Base-by-base conservation (phyloP, 768 basidiomycete species). In the Candolleomyces efflorescens region DNA sequence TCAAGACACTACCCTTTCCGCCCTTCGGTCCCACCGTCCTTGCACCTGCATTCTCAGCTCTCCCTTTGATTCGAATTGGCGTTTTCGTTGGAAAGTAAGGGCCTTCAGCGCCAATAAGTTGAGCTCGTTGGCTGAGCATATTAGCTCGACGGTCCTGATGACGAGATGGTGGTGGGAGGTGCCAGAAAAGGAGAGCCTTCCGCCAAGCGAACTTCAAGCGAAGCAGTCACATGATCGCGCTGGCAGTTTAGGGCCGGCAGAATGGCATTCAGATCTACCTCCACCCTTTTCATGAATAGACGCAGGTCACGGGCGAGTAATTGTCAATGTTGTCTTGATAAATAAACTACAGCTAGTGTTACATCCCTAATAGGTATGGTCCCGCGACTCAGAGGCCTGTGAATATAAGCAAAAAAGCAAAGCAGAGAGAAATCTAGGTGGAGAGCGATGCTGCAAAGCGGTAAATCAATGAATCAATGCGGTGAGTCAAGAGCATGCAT, bases 21-120 rank as follows among this genome's bases (percentile, higher is more conserved):
- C 66, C 76, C 64, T 77, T 82, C 36, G 75, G 77, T 59, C 80
- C 81, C 44, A 73, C 74, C 3, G 77, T 74, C 63, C 76, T 75
- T 1, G 82, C 77, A 24, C 66, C 75, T 10, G 76, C 75, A 63
- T 88, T 86, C 63, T 87, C 84, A 59, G 51, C 72, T 62, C 63
- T 71, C 65, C 69, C 75, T 73, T 67, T 71, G 32, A 75, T 68
- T 11, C 64, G 73, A 36, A 78, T 72, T n/a, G 79, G 87, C 0
- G 86, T 89, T 68, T 82, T 86, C 1, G 75, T 63, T 7, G 71
- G 66, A 50, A 68, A 65, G 6, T 70, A 63, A 15, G 67, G 64
- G 9, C 62, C 60, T 44, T 75, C 75, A n/a, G 67, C 64, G 41
- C 60, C 60, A 3, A 73, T 55, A 13, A 71, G 68, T 12, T 69